phyloP scores from a whole-genome alignment of 1,284 basidiomycete genomes.

The Ganoderma meredithae region DNA sequence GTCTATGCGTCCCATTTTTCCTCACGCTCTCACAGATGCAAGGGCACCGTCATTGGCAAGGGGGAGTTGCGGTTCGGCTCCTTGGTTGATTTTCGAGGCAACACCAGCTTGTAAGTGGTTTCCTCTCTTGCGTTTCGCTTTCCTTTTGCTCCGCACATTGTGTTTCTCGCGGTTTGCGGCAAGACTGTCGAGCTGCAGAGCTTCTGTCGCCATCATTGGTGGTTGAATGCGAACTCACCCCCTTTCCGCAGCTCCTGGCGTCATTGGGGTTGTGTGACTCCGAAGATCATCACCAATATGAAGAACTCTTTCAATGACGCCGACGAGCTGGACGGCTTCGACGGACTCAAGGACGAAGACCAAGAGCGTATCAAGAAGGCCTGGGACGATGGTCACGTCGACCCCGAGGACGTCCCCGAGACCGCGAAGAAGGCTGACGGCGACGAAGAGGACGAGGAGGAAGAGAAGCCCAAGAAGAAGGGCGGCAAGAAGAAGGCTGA shows the following conservation, averaged over 20 bases:
- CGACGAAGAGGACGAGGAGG: constrained; percentile 55
- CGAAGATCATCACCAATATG: constrained; percentile 75
- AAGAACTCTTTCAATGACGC: constrained; percentile 67
- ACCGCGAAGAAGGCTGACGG: constrained; percentile 65
- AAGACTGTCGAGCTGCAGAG: not conserved
- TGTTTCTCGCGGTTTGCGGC: not conserved
- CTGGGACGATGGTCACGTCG: constrained; percentile 78
- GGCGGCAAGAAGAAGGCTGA: constrained; percentile 37
- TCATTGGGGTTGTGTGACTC: constrained; percentile 85
- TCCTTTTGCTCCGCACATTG: too few species aligned
- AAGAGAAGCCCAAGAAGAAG: constrained; percentile 43
- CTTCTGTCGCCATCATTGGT: not conserved
- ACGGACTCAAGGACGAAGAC: constrained; percentile 69
- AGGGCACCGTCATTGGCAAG: constrained; percentile 77
- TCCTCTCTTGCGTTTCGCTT: not conserved
- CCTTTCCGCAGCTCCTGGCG: constrained; percentile 65
- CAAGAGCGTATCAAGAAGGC: constrained; percentile 72
- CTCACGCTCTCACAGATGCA: constrained; percentile 28
- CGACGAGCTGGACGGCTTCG: constrained; percentile 77
- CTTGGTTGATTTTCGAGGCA: constrained; percentile 80
- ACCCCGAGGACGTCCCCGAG: constrained; percentile 80
- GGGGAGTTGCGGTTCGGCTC: constrained; percentile 77
- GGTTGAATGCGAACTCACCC: constrained; percentile 5
- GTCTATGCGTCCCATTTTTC: constrained; percentile 21
- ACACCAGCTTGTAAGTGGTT: constrained; percentile 70